Evolutionary conservation across 78 protist genomes (phyloP).

Genomic region (Dictyostelium discoideum): dicty_2.7 NC_007091.3:1853001-1853500

Average conservation of each 20-base stretch:
- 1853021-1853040: neutral
- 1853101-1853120: slow-evolving; percentile 35
- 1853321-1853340: slow-evolving; percentile 39
- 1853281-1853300: slow-evolving; percentile 48
- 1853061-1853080: slow-evolving; percentile 13
- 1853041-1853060: neutral
- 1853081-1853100: slow-evolving; percentile 8
- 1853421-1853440: slow-evolving; percentile 37
- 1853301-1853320: slow-evolving; percentile 14
- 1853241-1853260: slow-evolving; percentile 56
- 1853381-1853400: neutral
- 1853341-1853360: slow-evolving; percentile 14
- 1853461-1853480: slow-evolving; percentile 49
- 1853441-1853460: slow-evolving; percentile 34
- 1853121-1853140: slow-evolving; percentile 77
- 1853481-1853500: neutral
- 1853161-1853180: slow-evolving; percentile 16
- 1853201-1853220: neutral
- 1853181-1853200: neutral
- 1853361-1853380: slow-evolving; percentile 12
- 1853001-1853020: neutral
- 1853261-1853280: slow-evolving; percentile 80
- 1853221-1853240: slow-evolving; percentile 35
- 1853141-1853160: slow-evolving; percentile 26
- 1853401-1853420: slow-evolving; percentile 13